Base-by-base conservation (phyloP, 1,139 yeast species). In the Nadsonia commutata region DNA sequence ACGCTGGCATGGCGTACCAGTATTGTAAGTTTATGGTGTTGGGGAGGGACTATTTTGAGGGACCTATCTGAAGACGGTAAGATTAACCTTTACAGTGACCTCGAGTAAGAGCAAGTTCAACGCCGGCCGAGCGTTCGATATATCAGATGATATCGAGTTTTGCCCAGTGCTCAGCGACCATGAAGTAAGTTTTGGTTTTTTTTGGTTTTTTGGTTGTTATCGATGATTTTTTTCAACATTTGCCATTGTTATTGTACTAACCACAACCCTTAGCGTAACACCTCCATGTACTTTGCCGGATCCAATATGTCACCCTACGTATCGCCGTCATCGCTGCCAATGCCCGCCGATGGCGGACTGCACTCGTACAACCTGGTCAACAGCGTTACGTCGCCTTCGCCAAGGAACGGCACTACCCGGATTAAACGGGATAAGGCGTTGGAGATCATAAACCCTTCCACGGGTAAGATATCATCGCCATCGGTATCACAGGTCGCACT, bases 401-500 rank as follows among this genome's bases (percentile, higher is more conserved):
- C 43, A 13, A 43, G 52, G 44, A 74, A 82, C 43, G 31, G 46
- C 36, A 33, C 45, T 37, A 36, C 47, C 8, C 33, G 40, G 3
- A 80, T 80, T 23, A 65, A 82, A 51, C 68, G 71, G 36, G 74
- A 72, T 57, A 76, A 76, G 52, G 76, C 79, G 4, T 62, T 80
- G 56, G 86, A 80, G 53, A 79, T 80, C 49, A 74, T 80, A 46
- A 79, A 80, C 56, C 88, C 88, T 6, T 75, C 69, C 46, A 78
- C 85, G 41, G 58, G 76, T 64, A 68, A 79, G 53, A 74, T 79
- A 20, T 69, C 69, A 3, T 75, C 82, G 20, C 79, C 83, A 13
- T 39, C 45, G n/a, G 33, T 27, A 27, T 27, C 33, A 11, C 33
- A 27, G 18, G 40, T 20, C 36, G 22, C 38, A 5, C 27, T 41